A percentile compares a stretch with the other conserved stretches of the same genome.
phyloP scores from a whole-genome alignment of 805 yeast genomes.

The Pichia cabralensis region DNA sequence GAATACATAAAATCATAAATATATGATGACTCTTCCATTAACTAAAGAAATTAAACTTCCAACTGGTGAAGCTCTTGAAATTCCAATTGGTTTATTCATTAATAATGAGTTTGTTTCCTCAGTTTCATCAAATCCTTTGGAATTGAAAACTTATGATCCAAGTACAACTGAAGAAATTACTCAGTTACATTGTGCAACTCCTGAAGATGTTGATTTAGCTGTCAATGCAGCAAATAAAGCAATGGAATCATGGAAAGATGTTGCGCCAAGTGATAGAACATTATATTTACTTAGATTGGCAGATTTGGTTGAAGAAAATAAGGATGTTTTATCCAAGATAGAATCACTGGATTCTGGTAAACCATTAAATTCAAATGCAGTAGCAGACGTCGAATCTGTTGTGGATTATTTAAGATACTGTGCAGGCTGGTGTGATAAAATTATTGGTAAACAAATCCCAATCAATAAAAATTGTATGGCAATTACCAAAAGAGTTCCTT shows the following conservation, averaged over 20 bases:
- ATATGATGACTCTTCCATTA: constrained; percentile 4
- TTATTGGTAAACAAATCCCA: constrained; percentile 33
- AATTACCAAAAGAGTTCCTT: constrained; percentile 59
- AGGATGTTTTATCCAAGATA: constrained; percentile 39
- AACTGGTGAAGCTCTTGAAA: constrained; percentile 38
- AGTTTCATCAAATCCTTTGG: constrained; percentile 22
- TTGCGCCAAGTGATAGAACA: constrained; percentile 32
- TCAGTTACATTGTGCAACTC: constrained; percentile 37
- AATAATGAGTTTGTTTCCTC: constrained; percentile 38
- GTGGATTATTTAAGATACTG: constrained; percentile 39
- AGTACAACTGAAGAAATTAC: constrained; percentile 39
- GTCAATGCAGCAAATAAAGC: constrained; percentile 40
- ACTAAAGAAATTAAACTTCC: constrained; percentile 26
- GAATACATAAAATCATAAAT: too few species aligned
- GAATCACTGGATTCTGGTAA: constrained; percentile 52
- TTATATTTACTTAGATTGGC: constrained; percentile 37
- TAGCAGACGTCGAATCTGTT: constrained; percentile 38
- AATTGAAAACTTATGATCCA: constrained; percentile 38
- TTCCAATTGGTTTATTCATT: constrained; percentile 57
- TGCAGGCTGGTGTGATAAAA: constrained; percentile 57
- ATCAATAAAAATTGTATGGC: constrained; percentile 40
- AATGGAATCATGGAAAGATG: constrained; percentile 37
- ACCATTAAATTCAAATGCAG: constrained; percentile 37
- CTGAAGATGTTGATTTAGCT: constrained; percentile 39
- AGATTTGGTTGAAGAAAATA: constrained; percentile 38